Percentiles rank a stretch among this genome's conserved stretches.
Evolutionary conservation across 345 rosid genomes (phyloP).

Genomic region (Toxicodendron radicans): DNA sequence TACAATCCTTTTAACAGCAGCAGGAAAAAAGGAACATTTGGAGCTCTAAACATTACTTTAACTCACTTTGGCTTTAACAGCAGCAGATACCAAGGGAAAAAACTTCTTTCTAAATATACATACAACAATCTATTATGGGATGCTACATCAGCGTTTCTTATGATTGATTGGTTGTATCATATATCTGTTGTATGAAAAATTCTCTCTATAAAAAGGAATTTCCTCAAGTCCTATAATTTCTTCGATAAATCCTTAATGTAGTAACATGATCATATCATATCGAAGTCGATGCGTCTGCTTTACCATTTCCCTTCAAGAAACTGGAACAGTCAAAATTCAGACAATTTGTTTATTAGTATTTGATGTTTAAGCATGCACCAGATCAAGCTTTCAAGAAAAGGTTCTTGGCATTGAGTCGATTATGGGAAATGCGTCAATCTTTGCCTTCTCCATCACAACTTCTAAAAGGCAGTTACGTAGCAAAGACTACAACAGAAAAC

Average conservation of each 20-base stretch:
- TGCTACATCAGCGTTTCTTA: no score
- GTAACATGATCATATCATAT: no score
- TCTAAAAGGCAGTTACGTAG: slow-evolving; percentile 8
- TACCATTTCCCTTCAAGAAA: neutral
- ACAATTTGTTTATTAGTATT: neutral
- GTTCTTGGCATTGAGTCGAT: neutral
- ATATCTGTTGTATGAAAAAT: no score
- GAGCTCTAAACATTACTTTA: neutral
- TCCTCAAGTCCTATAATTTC: no score
- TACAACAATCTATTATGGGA: no score
- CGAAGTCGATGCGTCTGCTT: no score
- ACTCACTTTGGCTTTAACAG: neutral
- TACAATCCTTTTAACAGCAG: no score
- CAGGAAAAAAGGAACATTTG: neutral
- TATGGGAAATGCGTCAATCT: neutral
- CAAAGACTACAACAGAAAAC: neutral
- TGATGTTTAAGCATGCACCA: neutral
- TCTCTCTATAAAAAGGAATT: no score
- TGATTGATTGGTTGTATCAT: no score
- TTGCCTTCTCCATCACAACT: neutral
- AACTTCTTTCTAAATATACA: no score
- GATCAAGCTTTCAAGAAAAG: neutral
- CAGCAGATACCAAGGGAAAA: neutral
- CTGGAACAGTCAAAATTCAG: no score
- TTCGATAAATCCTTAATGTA: no score